Evolutionary conservation across 1,284 basidiomycete species (phyloP), one percentile per base, ranked within the genome.

Genomic region (Trichosporon ovoides): DNA sequence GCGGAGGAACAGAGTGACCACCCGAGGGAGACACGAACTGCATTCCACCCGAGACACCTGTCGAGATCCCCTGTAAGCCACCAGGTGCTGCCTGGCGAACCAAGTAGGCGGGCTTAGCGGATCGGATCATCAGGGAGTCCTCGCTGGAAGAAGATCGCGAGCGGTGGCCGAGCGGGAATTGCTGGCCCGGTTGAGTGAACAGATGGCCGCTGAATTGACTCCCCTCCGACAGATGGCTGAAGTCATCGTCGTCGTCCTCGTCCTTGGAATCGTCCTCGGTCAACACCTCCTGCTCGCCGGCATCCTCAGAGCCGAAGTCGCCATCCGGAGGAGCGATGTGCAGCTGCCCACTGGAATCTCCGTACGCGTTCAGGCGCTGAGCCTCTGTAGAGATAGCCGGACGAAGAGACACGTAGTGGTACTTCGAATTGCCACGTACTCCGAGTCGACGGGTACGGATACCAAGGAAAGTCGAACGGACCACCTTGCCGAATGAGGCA

Each of bases 361-460:
- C 89, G 76, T 91, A 93, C 65, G 89, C 87, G 75, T 92, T 90
- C 35, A 93, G 82, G 80, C 88, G 89, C 76, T 91, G 88, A 60
- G 89, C 89, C 80, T 93, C 91, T 53, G 87, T 85, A 63, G 86
- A 84, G 40, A 89, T 90, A 18, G 88, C 87, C 53, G 91, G 90
- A 66, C 89, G 85, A 65, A 93, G 89, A 65, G 77, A 73, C 59
- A 75, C 77, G 75, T 69, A 72, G 61, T 71, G 71, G 57, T 75
- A 72, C 57, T 73, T 68, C 33, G 70, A 91, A 79, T 93, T 92
- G 56, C 91, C 91, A 74, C 91, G 81, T 58, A 91, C 90, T 58
- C 91, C 91, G 59, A 95, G 78, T 58, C 92, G 86, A 66, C 92
- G 83, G 48, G 91, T 95, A 82, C 91, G 92, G 83, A 96, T 92